Base-by-base conservation (phyloP, 2,329 filamentous ascomycete species). In the Lachnellula occidentalis region DNA sequence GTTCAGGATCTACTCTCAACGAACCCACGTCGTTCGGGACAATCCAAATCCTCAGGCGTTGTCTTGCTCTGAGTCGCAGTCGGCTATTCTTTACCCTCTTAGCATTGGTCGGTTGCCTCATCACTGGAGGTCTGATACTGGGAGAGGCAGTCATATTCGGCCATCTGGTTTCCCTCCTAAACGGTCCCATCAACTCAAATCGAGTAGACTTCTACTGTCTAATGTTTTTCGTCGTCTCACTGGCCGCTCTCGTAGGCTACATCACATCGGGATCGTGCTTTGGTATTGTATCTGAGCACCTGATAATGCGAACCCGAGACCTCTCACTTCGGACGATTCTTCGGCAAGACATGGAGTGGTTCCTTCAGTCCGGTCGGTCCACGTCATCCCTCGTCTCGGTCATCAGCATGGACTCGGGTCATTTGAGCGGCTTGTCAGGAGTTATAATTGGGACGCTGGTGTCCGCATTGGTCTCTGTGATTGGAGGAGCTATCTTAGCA, bases 371-470 rank as follows among this genome's bases (percentile, higher is more conserved):
- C 21, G 78, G 76, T 4, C 78, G 85, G 22, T 84, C 78, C 1
- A 83, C 87, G 0, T 76, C 82, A 0, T 71, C 76, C 11, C 73
- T 91, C 5, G 73, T 90, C 2, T 82, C 82, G 0, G 79, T 85
- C 60, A 86, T 91, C 58, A 90, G 85, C 3, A 81, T 79, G 45
- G 87, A 91, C 63, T 80, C 83, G 1, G 83, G 82, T 22, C 79
- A 84, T 0, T 71, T 91, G 19, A 83, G 82, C 42, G 85, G 83
- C 0, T 77, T 91, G 58, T 87, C 82, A 52, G 87, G 87, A 9
- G 86, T 83, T 5, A 85, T 88, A 39, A 76, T 90, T 52, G 86
- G 87, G 5, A 87, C 83, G 0, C 71, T 88, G 19, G 81, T 89
- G 54, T 83, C 85, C 0, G 85, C 88, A 21, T 61, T 79, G 3